Base-by-base conservation (phyloP, 2,329 filamentous ascomycete genomes). In the Dothidotthia symphoricarpi region DNA sequence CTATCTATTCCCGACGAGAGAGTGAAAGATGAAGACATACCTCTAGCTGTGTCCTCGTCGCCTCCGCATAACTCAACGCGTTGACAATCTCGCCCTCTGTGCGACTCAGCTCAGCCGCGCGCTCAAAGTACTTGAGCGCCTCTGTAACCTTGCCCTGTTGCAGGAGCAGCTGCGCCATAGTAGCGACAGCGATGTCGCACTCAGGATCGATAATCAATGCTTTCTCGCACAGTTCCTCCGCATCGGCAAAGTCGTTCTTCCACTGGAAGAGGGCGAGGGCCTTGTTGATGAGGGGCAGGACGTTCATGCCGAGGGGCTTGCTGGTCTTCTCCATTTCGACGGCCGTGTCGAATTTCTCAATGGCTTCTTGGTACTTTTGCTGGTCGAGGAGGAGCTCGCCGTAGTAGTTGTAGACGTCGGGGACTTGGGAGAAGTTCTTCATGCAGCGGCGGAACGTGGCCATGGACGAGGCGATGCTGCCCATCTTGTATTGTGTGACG, bases 401-500 rank as follows among this genome's bases (percentile, higher is more conserved):
- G 62, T 95, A 97, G 80, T 98, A 98, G 78, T 98, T 98, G 78
- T 97, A 98, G 27, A 97, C 93, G 64, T 98, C 93, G 5, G 91
- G 90, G 9, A 95, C 88, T 65, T 91, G 87, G 62, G 89, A 86
- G 64, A 98, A 98, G 73, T 95, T 96, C 83, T 97, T 98, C 69
- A 96, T 90, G 70, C 89, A 95, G 49, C 90, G 81, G 57, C 91
- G 82, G 83, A 98, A 97, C 5, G 93, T 98, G 24, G 93, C 91
- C 89, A 97, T 97, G 31, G 90, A 95, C 7, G 90, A 96, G 6
- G 93, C 93, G 41, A 98, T 86, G 19, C 88, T 95, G 54, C 93
- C 93, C 86, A 97, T 94, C 83, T 98, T 98, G 77, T 98, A 98
- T 72, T 98, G 93, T 33, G 93, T 98, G 35, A 98, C 93, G 68